Conservation (phyloP, 2,329 filamentous ascomycete genomes). For the Fusarium pseudocircinatum region DNA sequence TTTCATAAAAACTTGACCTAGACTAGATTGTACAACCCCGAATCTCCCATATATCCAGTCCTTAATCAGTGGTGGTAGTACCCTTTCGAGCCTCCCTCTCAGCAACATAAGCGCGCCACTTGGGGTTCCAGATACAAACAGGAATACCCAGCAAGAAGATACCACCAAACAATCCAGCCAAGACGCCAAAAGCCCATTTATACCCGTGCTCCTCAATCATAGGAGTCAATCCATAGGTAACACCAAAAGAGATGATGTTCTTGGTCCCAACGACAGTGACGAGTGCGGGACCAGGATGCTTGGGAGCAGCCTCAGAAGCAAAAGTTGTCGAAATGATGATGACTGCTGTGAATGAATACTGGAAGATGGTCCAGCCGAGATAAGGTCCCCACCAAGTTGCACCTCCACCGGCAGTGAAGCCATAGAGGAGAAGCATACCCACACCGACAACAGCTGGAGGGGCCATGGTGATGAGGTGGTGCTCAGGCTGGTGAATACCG, state of each 20-base stretch:
- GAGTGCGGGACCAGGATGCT: constrained; percentile 9
- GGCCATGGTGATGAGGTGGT: constrained; percentile 24
- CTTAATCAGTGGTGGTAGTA: not conserved
- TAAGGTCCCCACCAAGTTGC: constrained; percentile 15
- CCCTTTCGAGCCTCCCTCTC: constrained; percentile 10
- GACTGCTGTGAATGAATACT: constrained; percentile 7
- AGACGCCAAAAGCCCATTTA: not conserved
- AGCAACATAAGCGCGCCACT: constrained; percentile 19
- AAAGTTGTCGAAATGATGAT: constrained; percentile 10
- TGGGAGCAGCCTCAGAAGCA: constrained; percentile 12
- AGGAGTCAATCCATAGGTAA: constrained; percentile 2
- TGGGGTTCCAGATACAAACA: constrained; percentile 26
- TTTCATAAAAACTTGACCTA: rapidly evolving
- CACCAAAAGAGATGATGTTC: constrained; percentile 12
- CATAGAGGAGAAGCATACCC: constrained; percentile 24
- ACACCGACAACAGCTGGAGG: constrained; percentile 24
- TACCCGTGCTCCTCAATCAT: constrained; percentile 9
- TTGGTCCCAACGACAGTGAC: constrained; percentile 14
- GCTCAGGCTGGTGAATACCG: constrained; percentile 25
- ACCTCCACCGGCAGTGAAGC: not conserved
- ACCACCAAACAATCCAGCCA: constrained; percentile 14
- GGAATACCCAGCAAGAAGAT: constrained; percentile 31
- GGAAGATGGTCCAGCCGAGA: constrained; percentile 15
- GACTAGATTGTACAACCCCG: rapidly evolving
- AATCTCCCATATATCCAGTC: not conserved